Evolutionary conservation across 306 rosid genomes (phyloP).

Genomic region (Malus asiatica): DNA sequence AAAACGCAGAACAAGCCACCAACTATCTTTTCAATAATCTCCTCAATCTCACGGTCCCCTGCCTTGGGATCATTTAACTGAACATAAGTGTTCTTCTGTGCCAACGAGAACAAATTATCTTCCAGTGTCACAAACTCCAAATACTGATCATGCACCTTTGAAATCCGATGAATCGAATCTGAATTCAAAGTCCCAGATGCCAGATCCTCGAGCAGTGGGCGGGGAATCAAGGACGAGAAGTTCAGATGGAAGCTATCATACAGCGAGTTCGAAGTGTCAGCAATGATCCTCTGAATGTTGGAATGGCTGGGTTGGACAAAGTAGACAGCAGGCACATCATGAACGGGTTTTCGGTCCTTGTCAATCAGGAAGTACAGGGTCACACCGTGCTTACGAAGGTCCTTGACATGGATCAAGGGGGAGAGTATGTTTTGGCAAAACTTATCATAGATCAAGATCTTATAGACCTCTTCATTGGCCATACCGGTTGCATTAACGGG

Average conservation of each 20-base stretch:
- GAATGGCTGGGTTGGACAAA: constrained; percentile 65
- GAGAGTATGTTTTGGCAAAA: constrained; percentile 85
- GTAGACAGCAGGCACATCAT: constrained; percentile 86
- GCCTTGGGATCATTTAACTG: constrained; percentile 91
- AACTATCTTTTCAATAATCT: constrained; percentile 68
- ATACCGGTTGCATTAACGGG: constrained; percentile 62
- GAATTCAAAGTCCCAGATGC: constrained; percentile 73
- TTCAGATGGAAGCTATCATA: constrained; percentile 73
- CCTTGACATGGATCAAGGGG: constrained; percentile 84
- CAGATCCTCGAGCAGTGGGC: constrained; percentile 85
- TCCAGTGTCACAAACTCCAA: constrained; percentile 84
- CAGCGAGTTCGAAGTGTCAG: constrained; percentile 62
- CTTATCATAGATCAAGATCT: constrained; percentile 80
- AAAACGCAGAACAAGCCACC: constrained; percentile 74
- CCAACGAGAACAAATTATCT: constrained; percentile 76
- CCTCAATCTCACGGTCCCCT: constrained; percentile 91
- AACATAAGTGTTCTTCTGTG: constrained; percentile 59
- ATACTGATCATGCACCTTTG: constrained; percentile 94
- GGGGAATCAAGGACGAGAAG: constrained; percentile 78
- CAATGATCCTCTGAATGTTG: constrained; percentile 64
- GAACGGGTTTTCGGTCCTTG: constrained; percentile 87
- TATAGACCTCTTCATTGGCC: constrained; percentile 83
- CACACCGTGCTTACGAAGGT: constrained; percentile 91
- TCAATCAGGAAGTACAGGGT: constrained; percentile 82
- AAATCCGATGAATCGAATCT: constrained; percentile 59